phyloP scores from a whole-genome alignment of 148 eudicot genomes.

The Camellia granthamiana region DNA sequence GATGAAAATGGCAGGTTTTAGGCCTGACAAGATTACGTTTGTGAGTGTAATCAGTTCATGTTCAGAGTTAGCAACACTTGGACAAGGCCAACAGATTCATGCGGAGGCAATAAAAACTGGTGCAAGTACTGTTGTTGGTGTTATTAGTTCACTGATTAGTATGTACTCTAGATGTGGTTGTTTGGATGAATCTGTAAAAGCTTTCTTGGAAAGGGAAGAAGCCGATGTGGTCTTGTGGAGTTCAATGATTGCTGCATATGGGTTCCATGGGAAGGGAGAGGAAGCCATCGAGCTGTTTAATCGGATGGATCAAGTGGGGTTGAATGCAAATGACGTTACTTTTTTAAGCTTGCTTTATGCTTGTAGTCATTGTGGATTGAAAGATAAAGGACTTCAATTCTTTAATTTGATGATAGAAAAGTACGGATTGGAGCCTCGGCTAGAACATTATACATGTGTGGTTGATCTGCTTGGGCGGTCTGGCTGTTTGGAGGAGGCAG shows the following conservation, averaged over 20 bases:
- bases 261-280: conserved; percentile 80
- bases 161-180: conserved; percentile 91
- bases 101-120: conserved; percentile 68
- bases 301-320: conserved; percentile 49
- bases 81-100: conserved; percentile 88
- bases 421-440: conserved; percentile 45
- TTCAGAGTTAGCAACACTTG: conserved; percentile 73
- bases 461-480: conserved; percentile 78
- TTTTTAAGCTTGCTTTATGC: conserved; percentile 77
- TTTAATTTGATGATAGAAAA: conserved; percentile 55
- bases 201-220: conserved; percentile 43
- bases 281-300: conserved; percentile 58
- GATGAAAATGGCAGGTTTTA: conserved; percentile 65
- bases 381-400: conserved; percentile 59
- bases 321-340: conserved; percentile 68
- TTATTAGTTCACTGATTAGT: conserved; percentile 68
- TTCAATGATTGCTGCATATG: conserved; percentile 85
- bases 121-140: conserved; percentile 40
- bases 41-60: conserved; percentile 75
- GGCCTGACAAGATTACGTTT: conserved; percentile 74
- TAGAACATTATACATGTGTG: conserved; percentile 77
- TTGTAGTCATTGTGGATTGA: conserved; percentile 79
- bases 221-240: conserved; percentile 66
- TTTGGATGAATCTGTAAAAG: conserved; percentile 63
- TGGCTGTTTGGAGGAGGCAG: conserved; percentile 71